phyloP scores from a whole-genome alignment of 129 eudicot species.

The Smallanthus sonchifolius region DNA sequence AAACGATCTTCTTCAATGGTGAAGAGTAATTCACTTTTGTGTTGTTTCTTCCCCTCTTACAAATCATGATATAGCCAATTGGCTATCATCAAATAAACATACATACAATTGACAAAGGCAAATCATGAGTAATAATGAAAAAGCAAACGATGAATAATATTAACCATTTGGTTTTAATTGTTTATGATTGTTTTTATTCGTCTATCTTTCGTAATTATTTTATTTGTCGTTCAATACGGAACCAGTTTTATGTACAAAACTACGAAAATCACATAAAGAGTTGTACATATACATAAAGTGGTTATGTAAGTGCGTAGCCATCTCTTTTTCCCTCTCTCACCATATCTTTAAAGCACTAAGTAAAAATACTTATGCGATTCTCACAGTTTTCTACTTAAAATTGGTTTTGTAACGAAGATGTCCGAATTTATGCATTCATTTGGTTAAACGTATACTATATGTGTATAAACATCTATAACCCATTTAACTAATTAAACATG shows the following conservation, averaged over 20 bases:
- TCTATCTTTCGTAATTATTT: background rate
- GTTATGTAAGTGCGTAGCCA: too few species aligned
- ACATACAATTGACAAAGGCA: background rate
- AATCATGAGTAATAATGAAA: background rate
- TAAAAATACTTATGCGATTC: too few species aligned
- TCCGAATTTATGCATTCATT: too few species aligned
- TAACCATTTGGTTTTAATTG: background rate
- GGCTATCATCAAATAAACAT: background rate
- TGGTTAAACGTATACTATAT: too few species aligned
- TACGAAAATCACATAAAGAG: background rate
- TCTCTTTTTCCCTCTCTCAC: too few species aligned
- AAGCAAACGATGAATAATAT: background rate
- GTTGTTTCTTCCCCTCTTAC: constrained; percentile 31
- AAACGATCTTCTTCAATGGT: background rate
- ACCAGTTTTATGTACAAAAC: background rate
- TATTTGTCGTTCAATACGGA: background rate
- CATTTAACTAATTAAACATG: too few species aligned
- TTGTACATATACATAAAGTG: too few species aligned
- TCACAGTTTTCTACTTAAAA: too few species aligned
- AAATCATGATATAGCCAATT: constrained; percentile 1
- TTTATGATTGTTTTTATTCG: background rate
- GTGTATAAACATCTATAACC: too few species aligned
- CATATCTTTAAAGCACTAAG: too few species aligned
- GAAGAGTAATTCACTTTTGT: constrained; percentile 30
- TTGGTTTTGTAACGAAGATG: too few species aligned